A percentile compares a stretch with the other conserved stretches of the same genome.
Evolutionary conservation across 257 asterid genomes (phyloP).

Genomic region (Ajuga chamaepitys): DNA sequence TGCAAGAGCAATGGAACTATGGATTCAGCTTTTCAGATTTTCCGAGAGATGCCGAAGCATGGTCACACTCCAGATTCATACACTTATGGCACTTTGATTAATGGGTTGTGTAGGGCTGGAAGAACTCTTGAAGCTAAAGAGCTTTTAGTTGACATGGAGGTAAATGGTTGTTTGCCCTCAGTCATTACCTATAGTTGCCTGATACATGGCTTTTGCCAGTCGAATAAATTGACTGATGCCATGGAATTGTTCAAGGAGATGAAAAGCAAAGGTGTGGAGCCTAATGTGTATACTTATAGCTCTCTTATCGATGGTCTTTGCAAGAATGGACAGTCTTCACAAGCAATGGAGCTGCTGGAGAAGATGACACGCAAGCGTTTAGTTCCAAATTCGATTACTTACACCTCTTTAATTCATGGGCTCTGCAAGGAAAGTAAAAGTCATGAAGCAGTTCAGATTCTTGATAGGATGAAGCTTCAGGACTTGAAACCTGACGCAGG

Average conservation of each 20-base stretch:
- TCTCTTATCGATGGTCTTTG: constrained; percentile 85
- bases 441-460: constrained; percentile 62
- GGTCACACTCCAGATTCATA: constrained; percentile 75
- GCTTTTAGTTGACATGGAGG: constrained; percentile 75
- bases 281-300: constrained; percentile 83
- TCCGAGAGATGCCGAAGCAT: constrained; percentile 72
- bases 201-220: constrained; percentile 67
- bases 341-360: constrained; percentile 59
- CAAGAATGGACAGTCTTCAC: constrained; percentile 67
- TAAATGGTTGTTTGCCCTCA: constrained; percentile 62
- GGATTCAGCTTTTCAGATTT: constrained; percentile 63
- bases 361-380: constrained; percentile 42
- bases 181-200: constrained; percentile 65
- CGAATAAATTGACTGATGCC: constrained; percentile 56
- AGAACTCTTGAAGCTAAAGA: constrained; percentile 70
- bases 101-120: constrained; percentile 69
- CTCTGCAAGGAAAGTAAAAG: constrained; percentile 58
- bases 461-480: constrained; percentile 87
- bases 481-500: constrained; percentile 92
- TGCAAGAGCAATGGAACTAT: constrained; percentile 64
- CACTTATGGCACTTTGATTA: constrained; percentile 84
- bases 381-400: constrained; percentile 71
- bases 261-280: constrained; percentile 64
- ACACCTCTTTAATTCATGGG: constrained; percentile 73
- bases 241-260: constrained; percentile 58